These are phyloP conservation scores for Tolypocladium tropicale DNA, from an alignment of 2,329 filamentous ascomycete species.

Conservation along the genomic window DNA sequence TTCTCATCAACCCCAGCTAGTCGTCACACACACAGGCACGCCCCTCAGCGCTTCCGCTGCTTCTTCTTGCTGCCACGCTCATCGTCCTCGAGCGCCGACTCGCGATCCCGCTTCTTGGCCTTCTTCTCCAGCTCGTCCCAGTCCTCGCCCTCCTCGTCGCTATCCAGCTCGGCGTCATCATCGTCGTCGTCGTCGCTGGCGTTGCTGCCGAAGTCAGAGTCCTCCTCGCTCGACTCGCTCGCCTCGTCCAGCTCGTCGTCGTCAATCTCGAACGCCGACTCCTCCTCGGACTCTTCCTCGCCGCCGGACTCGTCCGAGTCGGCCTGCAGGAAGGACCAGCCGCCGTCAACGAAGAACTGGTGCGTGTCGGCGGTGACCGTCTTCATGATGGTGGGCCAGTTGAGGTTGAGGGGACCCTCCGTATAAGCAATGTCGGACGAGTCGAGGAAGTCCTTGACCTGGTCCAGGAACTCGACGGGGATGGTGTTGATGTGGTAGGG, in stretches of 20 bases:
- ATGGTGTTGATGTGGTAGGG: conserved; percentile 97
- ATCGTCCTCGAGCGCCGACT: conserved; percentile 41
- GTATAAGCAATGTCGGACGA: conserved; percentile 89
- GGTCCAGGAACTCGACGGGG: conserved; percentile 85
- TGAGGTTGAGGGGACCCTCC: conserved; percentile 92
- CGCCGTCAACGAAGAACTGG: conserved; percentile 88
- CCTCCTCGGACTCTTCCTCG: conserved; percentile 73
- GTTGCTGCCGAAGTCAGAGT: conserved; percentile 88
- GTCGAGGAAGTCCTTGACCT: conserved; percentile 96
- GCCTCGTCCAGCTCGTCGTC: conserved; percentile 79
- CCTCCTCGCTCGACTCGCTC: conserved; percentile 68
- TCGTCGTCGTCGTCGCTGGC: conserved; percentile 76
- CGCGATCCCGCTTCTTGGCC: conserved; percentile 74
- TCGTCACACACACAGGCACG: not conserved
- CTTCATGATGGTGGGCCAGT: conserved; percentile 99
- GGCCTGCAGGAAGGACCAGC: conserved; percentile 84
- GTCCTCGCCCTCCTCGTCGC: conserved; percentile 73
- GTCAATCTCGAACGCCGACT: conserved; percentile 83
- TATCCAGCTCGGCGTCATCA: conserved; percentile 45
- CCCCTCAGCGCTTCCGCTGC: conserved; percentile 27
- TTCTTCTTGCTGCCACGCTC: conserved; percentile 60
- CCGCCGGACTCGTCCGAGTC: conserved; percentile 79
- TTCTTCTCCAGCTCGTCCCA: conserved; percentile 95
- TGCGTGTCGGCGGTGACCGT: conserved; percentile 91
- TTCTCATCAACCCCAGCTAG: not conserved